These are phyloP conservation scores for Dactylellina cionopaga DNA, from an alignment of 2,329 filamentous ascomycete genomes.

Conservation along the genomic window DNA sequence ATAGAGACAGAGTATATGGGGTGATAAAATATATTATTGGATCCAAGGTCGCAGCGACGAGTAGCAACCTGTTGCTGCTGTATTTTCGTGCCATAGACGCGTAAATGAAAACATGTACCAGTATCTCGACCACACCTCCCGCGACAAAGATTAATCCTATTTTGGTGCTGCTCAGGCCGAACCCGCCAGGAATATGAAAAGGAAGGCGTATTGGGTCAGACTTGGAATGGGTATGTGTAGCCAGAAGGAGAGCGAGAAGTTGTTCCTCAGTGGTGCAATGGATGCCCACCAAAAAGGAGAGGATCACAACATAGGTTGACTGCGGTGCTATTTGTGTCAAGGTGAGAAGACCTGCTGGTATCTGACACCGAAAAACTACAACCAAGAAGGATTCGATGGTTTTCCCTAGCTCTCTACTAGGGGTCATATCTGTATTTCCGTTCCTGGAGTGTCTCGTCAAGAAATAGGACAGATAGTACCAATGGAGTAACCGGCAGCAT, in stretches of 20 bases:
- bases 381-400: slow-evolving; percentile 57
- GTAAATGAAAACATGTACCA: slow-evolving; percentile 71
- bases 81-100: slow-evolving; percentile 59
- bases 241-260: slow-evolving; percentile 89
- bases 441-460: slow-evolving; percentile 80
- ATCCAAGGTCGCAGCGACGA: not conserved
- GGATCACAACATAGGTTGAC: slow-evolving; percentile 75
- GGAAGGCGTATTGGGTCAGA: slow-evolving; percentile 60
- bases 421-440: slow-evolving; percentile 1
- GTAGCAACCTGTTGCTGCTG: slow-evolving; percentile 5
- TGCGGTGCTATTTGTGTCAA: slow-evolving; percentile 64
- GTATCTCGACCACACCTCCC: slow-evolving; percentile 69
- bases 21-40: slow-evolving; percentile 24
- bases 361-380: slow-evolving; percentile 64
- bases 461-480: slow-evolving; percentile 78
- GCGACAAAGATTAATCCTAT: slow-evolving; percentile 72
- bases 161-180: slow-evolving; percentile 71
- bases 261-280: slow-evolving; percentile 96
- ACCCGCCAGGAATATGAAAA: slow-evolving; percentile 70
- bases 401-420: slow-evolving; percentile 20
- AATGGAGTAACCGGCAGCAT: slow-evolving; percentile 80
- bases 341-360: not conserved
- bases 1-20: slow-evolving; percentile 22
- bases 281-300: slow-evolving; percentile 85
- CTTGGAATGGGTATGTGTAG: slow-evolving; percentile 61